A percentile compares a stretch with the other conserved stretches of the same genome.
These are phyloP conservation scores for Prototheca wickerhamii DNA, from an alignment of 163 green algal genomes.

Conservation along the genomic window DNA sequence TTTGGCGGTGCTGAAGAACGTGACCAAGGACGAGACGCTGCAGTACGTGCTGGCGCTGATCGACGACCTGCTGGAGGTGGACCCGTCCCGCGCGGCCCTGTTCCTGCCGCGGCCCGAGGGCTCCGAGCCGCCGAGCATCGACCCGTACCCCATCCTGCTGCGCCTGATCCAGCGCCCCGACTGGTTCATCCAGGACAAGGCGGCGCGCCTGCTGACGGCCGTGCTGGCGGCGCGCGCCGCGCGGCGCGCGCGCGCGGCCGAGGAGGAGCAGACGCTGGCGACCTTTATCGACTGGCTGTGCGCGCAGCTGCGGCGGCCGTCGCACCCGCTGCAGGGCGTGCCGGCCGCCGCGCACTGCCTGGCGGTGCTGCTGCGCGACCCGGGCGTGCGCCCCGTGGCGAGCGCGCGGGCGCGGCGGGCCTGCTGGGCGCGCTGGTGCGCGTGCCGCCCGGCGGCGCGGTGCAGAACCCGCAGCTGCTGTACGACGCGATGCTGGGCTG, in stretches of 20 bases:
- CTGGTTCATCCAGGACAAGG: slow-evolving; percentile 92
- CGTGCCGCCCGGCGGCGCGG: slow-evolving; percentile 22
- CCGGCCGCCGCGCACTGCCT: slow-evolving; percentile 54
- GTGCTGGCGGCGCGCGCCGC: slow-evolving; percentile 52
- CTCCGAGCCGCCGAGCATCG: slow-evolving; percentile 1
- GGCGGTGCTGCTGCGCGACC: slow-evolving; percentile 68
- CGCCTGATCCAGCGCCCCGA: slow-evolving; percentile 61
- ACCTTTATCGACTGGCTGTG: slow-evolving; percentile 81
- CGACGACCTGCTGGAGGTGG: slow-evolving; percentile 73
- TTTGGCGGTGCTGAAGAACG: slow-evolving; percentile 80
- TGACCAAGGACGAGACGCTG: slow-evolving; percentile 91
- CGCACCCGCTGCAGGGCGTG: slow-evolving; percentile 49
- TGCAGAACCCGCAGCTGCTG: slow-evolving; percentile 74
- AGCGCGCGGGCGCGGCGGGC: slow-evolving; percentile 48
- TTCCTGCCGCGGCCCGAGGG: slow-evolving; percentile 41
- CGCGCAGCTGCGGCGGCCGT: slow-evolving; percentile 69
- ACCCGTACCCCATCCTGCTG: slow-evolving; percentile 60
- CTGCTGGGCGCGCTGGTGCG: slow-evolving; percentile 70
- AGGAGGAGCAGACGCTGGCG: slow-evolving; percentile 8
- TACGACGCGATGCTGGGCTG: slow-evolving; percentile 87
- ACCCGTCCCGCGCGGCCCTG: slow-evolving; percentile 42
- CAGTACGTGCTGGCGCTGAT: slow-evolving; percentile 93
- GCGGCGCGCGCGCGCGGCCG: slow-evolving; percentile 14
- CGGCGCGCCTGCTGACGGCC: slow-evolving; percentile 58
- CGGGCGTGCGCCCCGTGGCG: slow-evolving; percentile 57